Conservation (phyloP, 257 asterid species). For the Cinchona pubescens region DNA sequence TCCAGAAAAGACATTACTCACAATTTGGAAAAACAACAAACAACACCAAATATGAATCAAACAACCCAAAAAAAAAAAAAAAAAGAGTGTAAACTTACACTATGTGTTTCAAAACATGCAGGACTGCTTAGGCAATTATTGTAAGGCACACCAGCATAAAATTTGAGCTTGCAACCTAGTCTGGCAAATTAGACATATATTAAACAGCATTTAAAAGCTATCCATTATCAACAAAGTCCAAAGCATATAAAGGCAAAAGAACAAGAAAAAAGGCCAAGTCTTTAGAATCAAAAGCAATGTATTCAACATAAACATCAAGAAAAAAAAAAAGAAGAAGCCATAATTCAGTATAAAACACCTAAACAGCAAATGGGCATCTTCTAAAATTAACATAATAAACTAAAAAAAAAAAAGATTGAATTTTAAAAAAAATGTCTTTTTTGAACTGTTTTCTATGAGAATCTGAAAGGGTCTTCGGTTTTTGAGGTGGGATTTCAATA, state of each 20-base stretch:
- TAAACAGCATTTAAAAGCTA: not conserved
- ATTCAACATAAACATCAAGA: not conserved
- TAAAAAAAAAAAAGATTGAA: too few species aligned
- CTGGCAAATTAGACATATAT: constrained; percentile 32
- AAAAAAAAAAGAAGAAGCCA: too few species aligned
- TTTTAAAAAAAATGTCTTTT: too few species aligned
- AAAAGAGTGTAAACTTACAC: constrained; percentile 22
- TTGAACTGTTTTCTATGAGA: not conserved
- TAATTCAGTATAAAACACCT: not conserved
- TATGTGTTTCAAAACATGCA: constrained; percentile 21
- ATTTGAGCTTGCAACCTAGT: constrained; percentile 94
- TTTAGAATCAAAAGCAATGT: not conserved
- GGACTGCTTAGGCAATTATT: constrained; percentile 27
- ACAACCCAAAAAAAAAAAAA: not conserved
- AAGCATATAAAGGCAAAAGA: not conserved
- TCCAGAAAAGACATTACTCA: constrained; percentile 17
- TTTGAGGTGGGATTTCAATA: not conserved
- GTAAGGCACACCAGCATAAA: constrained; percentile 66
- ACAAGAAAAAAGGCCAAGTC: not conserved
- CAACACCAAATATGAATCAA: not conserved
- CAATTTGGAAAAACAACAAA: not conserved
- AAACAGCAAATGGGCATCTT: not conserved
- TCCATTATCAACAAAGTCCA: not conserved
- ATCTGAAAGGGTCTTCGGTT: too few species aligned
- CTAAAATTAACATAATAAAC: not conserved